phyloP scores from a whole-genome alignment of 345 rosid species.

The Salix exigua region DNA sequence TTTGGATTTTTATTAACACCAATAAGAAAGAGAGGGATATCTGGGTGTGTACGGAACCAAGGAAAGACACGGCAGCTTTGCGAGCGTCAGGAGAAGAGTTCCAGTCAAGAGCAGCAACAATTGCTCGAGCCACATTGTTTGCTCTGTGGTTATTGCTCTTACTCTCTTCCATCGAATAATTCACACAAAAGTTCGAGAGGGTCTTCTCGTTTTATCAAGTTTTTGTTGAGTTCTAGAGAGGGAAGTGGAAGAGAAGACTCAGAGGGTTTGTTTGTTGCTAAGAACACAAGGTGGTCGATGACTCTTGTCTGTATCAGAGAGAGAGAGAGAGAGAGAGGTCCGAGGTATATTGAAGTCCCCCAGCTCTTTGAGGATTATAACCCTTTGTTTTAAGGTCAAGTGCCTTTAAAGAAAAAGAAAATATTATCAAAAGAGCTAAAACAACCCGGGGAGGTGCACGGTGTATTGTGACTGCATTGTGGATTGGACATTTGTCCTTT shows the following conservation, averaged over 20 bases:
- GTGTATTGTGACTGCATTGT: no score
- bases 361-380: no score
- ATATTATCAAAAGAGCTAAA: no score
- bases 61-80: constrained; percentile 64
- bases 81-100: constrained; percentile 69
- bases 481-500: no score
- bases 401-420: no score
- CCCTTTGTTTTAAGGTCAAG: no score
- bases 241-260: neutral
- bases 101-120: constrained; percentile 75
- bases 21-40: neutral
- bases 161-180: constrained; percentile 1
- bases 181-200: neutral
- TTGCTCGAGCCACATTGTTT: constrained; percentile 75
- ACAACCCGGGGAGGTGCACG: no score
- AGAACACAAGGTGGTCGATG: neutral
- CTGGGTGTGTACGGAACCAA: constrained; percentile 52
- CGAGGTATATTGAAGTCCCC: no score
- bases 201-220: neutral
- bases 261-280: neutral
- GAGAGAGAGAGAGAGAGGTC: no score
- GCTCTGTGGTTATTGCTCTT: constrained; percentile 34
- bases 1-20: neutral
- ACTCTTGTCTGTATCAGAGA: no score
- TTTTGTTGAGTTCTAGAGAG: neutral